phyloP scores from a whole-genome alignment of 2,329 filamentous ascomycete genomes.

The Ophiobolus disseminans region DNA sequence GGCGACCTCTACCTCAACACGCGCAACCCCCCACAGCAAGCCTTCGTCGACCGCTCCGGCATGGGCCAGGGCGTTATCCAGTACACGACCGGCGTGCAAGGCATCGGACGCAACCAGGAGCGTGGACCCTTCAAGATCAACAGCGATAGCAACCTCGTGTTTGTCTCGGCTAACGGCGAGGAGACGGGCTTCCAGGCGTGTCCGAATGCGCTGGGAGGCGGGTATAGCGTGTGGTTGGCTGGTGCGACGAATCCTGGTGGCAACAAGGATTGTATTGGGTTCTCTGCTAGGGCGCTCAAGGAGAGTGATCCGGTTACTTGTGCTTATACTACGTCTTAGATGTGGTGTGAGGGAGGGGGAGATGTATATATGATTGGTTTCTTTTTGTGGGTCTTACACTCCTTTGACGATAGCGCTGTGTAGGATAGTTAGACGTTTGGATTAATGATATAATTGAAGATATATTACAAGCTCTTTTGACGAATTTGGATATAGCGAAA shows the following conservation, averaged over 20 bases:
- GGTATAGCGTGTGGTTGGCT: slow-evolving; percentile 43
- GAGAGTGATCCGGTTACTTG: slow-evolving; percentile 17
- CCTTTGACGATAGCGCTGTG: too few species aligned
- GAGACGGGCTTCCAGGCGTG: slow-evolving; percentile 60
- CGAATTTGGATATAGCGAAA: too few species aligned
- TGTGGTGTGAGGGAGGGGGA: background rate
- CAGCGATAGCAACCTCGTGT: slow-evolving; percentile 54
- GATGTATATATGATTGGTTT: background rate
- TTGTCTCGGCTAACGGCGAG: slow-evolving; percentile 38
- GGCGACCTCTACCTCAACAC: slow-evolving; percentile 56
- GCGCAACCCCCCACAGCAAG: slow-evolving; percentile 53
- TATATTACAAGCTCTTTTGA: too few species aligned
- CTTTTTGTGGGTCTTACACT: too few species aligned
- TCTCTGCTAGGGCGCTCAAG: slow-evolving; percentile 33
- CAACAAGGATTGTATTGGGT: slow-evolving; percentile 43
- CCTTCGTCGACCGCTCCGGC: slow-evolving; percentile 63
- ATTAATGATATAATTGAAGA: too few species aligned
- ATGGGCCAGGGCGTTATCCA: slow-evolving; percentile 64
- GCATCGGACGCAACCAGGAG: slow-evolving; percentile 54
- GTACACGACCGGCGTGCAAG: slow-evolving; percentile 58
- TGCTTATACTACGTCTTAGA: slow-evolving; percentile 14
- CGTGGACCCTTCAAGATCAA: slow-evolving; percentile 58
- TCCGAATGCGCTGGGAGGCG: slow-evolving; percentile 54
- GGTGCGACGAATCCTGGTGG: slow-evolving; percentile 21
- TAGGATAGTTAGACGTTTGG: too few species aligned